Evolutionary conservation across 1,139 yeast species (phyloP).

Genomic region (Dujonia santamariae): DNA sequence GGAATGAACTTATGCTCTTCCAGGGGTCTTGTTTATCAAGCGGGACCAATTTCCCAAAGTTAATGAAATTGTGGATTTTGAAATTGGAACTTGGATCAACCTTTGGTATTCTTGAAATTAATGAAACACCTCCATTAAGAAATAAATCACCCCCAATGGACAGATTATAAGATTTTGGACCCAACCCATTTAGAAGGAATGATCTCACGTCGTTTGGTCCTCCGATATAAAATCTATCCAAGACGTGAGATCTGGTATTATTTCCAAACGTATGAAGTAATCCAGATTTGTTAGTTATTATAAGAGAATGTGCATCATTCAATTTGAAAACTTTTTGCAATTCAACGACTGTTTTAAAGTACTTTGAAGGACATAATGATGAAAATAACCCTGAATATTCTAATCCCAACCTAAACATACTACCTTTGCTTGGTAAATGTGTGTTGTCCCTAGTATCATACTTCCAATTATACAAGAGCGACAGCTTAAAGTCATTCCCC

Average conservation of each 20-base stretch:
- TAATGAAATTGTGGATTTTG: slow-evolving; percentile 66
- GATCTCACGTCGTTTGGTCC: slow-evolving; percentile 86
- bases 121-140: slow-evolving; percentile 66
- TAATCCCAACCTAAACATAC: slow-evolving; percentile 45
- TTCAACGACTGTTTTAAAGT: slow-evolving; percentile 48
- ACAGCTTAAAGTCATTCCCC: slow-evolving; percentile 61
- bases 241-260: slow-evolving; percentile 43
- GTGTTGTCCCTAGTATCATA: slow-evolving; percentile 58
- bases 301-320: slow-evolving; percentile 30
- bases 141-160: slow-evolving; percentile 82
- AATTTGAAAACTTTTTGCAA: slow-evolving; percentile 35
- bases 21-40: slow-evolving; percentile 21
- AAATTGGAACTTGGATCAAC: slow-evolving; percentile 56
- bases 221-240: slow-evolving; percentile 56
- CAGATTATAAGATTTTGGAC: slow-evolving; percentile 66
- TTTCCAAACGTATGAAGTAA: slow-evolving; percentile 35
- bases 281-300: slow-evolving; percentile 51
- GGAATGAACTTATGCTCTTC: neutral
- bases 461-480: slow-evolving; percentile 48
- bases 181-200: slow-evolving; percentile 74
- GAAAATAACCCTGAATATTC: slow-evolving; percentile 55
- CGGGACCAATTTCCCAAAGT: slow-evolving; percentile 67
- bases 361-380: slow-evolving; percentile 21
- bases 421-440: slow-evolving; percentile 60
- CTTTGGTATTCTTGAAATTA: slow-evolving; percentile 65